Percentiles rank a stretch among this genome's conserved stretches.
Evolutionary conservation across 345 rosid species (phyloP).

Genomic region (Populus simonii): DNA sequence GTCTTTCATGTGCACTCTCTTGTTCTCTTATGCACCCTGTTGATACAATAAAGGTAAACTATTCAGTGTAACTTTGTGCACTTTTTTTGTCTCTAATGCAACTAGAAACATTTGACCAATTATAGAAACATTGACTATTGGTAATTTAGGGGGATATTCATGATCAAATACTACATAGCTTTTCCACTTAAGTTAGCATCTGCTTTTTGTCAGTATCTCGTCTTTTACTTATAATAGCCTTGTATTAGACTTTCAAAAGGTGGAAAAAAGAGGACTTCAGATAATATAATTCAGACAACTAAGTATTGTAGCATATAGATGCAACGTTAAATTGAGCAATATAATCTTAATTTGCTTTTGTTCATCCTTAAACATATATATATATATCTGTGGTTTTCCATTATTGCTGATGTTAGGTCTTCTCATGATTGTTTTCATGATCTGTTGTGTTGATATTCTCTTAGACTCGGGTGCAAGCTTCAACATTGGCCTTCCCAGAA

Average conservation of each 20-base stretch:
- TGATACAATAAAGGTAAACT: conserved; percentile 78
- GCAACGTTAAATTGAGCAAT: not conserved
- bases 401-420: not conserved
- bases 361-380: not conserved
- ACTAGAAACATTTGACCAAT: not conserved
- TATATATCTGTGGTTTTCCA: not conserved
- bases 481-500: conserved; percentile 76
- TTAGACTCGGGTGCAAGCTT: conserved; percentile 97
- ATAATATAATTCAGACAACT: not conserved
- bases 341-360: not conserved
- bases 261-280: not conserved
- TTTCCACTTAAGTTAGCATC: not conserved
- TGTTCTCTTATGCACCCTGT: conserved; percentile 81
- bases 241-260: not conserved
- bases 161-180: not conserved
- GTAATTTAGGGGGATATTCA: not conserved
- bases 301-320: not conserved
- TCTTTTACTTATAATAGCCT: not conserved
- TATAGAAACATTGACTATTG: not conserved
- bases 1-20: conserved; percentile 91
- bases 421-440: conserved; percentile 6
- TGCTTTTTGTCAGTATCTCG: not conserved
- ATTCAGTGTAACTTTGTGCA: not conserved
- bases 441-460: conserved; percentile 16
- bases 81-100: not conserved